phyloP scores from a whole-genome alignment of 345 rosid genomes.

The Brassica carinata region DNA sequence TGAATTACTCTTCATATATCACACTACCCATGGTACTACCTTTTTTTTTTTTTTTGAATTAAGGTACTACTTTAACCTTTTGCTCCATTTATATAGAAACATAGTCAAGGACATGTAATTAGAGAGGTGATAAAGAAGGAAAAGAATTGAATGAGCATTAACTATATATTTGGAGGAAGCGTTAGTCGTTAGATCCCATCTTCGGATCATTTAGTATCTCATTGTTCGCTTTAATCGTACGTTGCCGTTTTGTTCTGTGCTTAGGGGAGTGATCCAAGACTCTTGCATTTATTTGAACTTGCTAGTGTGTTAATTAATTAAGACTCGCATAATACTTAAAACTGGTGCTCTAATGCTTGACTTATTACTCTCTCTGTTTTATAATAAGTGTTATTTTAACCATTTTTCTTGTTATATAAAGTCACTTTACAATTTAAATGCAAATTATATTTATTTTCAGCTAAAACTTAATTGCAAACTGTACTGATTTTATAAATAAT shows the following conservation, averaged over 20 bases:
- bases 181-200: slow-evolving; percentile 12
- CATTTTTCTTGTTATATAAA: no score
- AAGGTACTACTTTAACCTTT: background rate
- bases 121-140: background rate
- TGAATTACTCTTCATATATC: background rate
- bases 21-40: background rate
- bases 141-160: slow-evolving; percentile 7
- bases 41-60: no score
- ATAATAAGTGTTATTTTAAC: no score
- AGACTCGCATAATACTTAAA: background rate
- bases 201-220: background rate
- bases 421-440: no score
- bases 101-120: background rate
- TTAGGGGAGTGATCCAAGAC: background rate
- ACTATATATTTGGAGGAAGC: background rate
- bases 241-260: background rate
- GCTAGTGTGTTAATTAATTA: background rate
- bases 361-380: no score
- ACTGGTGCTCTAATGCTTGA: background rate
- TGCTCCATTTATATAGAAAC: slow-evolving; percentile 4
- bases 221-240: background rate
- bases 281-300: background rate
- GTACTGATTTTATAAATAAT: no score
- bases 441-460: no score
- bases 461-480: no score